Evolutionary conservation across 2,329 filamentous ascomycete species (phyloP), one percentile per base, ranked within the genome.

Genomic region (Rutstroemia sydowiana): DNA sequence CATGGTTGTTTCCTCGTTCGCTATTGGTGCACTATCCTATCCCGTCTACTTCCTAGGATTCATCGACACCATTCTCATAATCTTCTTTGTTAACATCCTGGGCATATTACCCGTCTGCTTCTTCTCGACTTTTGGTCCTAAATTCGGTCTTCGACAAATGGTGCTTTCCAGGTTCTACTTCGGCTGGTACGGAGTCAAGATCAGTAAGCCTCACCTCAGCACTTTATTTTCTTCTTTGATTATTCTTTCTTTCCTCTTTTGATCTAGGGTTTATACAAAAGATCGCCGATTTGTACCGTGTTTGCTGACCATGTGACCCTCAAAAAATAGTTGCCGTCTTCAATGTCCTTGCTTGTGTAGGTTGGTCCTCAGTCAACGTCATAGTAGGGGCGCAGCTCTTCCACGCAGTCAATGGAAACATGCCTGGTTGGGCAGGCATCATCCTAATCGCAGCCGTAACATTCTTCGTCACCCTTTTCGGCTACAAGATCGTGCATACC

Each of bases 311-410:
- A n/a, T n/a, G 26, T 16, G 5, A 23, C 39, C 23, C 13, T 11
- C 43, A 34, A 34, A 26, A 26, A 26, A 55, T 66, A 76, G 79
- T 88, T 63, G 85, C 85, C 48, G 68, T 84, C 60, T 82, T 90
- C 65, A 87, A 88, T 67, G 71, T 85, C 36, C 70, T 88, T 14
- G 81, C 84, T 28, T 88, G 82, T 63, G 66, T 89, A 5, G 87
- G 87, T 45, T 92, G 88, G 82, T 84, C 83, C 4, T 76, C 83
- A 0, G 82, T 90, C 58, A 92, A 93, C 63, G 78, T 81, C 50
- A 90, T 93, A 56, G 86, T 92, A 14, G 88, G 87, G 16, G 85
- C 86, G 0, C 84, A 92, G 66, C 76, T 92, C 6, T 75, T 93
- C 59, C 76, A 88, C 52, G 84, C 87, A 0, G 82, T 92, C 42